Evolutionary conservation across 345 rosid genomes (phyloP).

Genomic region (Hypericum perforatum): DNA sequence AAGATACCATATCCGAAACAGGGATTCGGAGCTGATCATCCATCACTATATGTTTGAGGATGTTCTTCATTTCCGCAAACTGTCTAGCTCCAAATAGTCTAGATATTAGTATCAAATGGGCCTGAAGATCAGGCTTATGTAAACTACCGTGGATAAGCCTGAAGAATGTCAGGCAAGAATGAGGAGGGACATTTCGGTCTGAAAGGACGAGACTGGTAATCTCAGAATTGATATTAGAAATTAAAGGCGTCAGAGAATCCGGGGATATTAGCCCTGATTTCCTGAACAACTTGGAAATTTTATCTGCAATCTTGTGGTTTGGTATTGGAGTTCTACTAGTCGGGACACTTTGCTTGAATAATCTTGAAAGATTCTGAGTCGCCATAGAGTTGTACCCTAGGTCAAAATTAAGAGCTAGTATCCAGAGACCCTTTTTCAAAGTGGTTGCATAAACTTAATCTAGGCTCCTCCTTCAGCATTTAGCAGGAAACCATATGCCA

Average conservation of each 20-base stretch:
- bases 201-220: slow-evolving; percentile 43
- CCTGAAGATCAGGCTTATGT: slow-evolving; percentile 36
- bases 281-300: slow-evolving; percentile 18
- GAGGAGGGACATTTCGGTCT: slow-evolving; percentile 37
- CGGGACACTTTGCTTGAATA: slow-evolving; percentile 12
- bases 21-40: slow-evolving; percentile 31
- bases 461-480: no score
- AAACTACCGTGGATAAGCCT: slow-evolving; percentile 31
- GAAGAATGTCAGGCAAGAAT: slow-evolving; percentile 45
- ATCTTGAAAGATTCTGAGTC: slow-evolving; percentile 17
- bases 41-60: slow-evolving; percentile 28
- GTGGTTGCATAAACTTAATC: no score
- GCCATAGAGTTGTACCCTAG: slow-evolving; percentile 15
- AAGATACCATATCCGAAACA: slow-evolving; percentile 25
- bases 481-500: no score
- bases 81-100: slow-evolving; percentile 38
- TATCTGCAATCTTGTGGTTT: slow-evolving; percentile 18
- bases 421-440: no score
- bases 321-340: slow-evolving; percentile 12
- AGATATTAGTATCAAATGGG: slow-evolving; percentile 34
- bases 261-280: slow-evolving; percentile 31
- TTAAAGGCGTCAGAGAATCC: slow-evolving; percentile 24
- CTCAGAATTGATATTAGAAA: slow-evolving; percentile 37
- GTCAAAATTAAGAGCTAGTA: no score
- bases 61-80: slow-evolving; percentile 38